A percentile compares a stretch with the other conserved stretches of the same genome.
Evolutionary conservation across 164 flowering plant species (phyloP).

Genomic region (Chimonanthus praecox): DNA sequence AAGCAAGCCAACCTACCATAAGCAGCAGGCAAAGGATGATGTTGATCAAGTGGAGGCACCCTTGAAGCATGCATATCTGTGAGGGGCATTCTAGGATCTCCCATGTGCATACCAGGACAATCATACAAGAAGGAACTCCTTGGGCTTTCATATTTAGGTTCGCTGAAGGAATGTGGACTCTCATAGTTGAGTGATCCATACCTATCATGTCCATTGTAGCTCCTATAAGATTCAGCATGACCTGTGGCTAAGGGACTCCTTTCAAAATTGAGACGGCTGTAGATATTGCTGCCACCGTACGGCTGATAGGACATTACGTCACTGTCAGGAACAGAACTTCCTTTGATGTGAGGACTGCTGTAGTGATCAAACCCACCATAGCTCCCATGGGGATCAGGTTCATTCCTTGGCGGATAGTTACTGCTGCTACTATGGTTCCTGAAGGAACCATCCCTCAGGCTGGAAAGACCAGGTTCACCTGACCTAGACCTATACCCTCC

Average conservation of each 20-base stretch:
- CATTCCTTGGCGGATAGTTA: slow-evolving; percentile 6
- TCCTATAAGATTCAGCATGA: slow-evolving; percentile 5
- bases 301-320: slow-evolving; percentile 3
- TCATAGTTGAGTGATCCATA: slow-evolving; percentile 1
- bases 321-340: slow-evolving; percentile 8
- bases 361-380: slow-evolving; percentile 13
- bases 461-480: slow-evolving; percentile 6
- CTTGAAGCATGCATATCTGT: slow-evolving; percentile 17
- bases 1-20: slow-evolving; percentile 16
- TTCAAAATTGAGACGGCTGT: slow-evolving; percentile 2
- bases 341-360: slow-evolving; percentile 4
- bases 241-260: background rate
- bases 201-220: slow-evolving; percentile 1
- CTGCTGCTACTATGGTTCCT: slow-evolving; percentile 7
- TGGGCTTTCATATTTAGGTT: slow-evolving; percentile 1
- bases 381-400: slow-evolving; percentile 6
- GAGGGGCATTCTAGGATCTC: slow-evolving; percentile 3
- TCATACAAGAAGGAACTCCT: slow-evolving; percentile 7
- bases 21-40: slow-evolving; percentile 6
- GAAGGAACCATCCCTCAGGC: slow-evolving; percentile 10
- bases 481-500: slow-evolving; percentile 10
- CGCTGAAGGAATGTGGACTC: background rate
- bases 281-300: slow-evolving; percentile 6
- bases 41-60: slow-evolving; percentile 8
- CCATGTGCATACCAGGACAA: slow-evolving; percentile 5